Evolutionary conservation across 2,329 filamentous ascomycete genomes (phyloP).

Genomic region (Penicillium oxalicum): DNA sequence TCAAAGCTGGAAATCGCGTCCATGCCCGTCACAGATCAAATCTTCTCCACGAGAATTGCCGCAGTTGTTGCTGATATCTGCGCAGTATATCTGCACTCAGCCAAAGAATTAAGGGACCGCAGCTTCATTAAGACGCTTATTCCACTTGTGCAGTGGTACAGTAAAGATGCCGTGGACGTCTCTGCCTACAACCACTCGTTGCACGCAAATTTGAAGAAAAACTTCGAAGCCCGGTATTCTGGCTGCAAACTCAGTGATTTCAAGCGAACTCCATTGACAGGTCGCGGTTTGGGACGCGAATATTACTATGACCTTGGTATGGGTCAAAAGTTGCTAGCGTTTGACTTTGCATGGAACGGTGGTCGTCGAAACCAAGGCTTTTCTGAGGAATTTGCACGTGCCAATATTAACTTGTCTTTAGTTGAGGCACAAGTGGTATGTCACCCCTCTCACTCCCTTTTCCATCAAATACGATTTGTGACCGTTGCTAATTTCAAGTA

Average conservation of each 20-base stretch:
- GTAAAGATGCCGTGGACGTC: constrained; percentile 71
- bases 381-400: constrained; percentile 71
- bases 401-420: constrained; percentile 84
- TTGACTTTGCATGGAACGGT: constrained; percentile 72
- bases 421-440: constrained; percentile 85
- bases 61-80: constrained; percentile 81
- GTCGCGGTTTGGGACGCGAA: constrained; percentile 61
- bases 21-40: constrained; percentile 42
- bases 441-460: constrained; percentile 4
- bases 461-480: constrained; percentile 22
- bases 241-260: constrained; percentile 70
- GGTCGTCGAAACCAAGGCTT: constrained; percentile 66
- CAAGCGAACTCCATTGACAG: constrained; percentile 65
- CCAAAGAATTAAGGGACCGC: constrained; percentile 67
- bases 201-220: constrained; percentile 76
- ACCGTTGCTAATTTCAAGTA: constrained; percentile 27
- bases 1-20: constrained; percentile 52
- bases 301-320: constrained; percentile 81
- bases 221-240: constrained; percentile 72
- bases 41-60: constrained; percentile 64
- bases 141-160: constrained; percentile 70
- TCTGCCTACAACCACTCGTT: constrained; percentile 80
- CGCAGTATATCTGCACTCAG: constrained; percentile 82
- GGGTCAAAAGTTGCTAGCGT: constrained; percentile 68
- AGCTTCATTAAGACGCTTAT: constrained; percentile 65